These are phyloP conservation scores for Marchantia polymorpha DNA, from an alignment of 225 moss, liverwort and hornwort species.

Conservation along the genomic window DNA sequence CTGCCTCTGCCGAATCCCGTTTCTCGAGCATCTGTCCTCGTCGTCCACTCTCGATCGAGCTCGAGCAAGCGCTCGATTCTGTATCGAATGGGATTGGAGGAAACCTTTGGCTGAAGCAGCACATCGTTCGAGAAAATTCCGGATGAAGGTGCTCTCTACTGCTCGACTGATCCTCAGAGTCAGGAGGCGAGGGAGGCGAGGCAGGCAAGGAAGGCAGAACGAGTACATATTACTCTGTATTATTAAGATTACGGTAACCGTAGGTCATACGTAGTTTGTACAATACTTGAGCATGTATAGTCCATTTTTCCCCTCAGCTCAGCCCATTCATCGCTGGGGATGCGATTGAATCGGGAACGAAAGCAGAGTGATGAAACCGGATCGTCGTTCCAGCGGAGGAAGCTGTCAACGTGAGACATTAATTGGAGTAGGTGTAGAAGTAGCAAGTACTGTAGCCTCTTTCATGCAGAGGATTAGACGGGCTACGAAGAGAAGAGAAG, in stretches of 20 bases:
- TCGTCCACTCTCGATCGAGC: too few species aligned
- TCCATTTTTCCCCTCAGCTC: constrained; percentile 4
- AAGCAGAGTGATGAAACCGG: neutral
- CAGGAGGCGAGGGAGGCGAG: neutral
- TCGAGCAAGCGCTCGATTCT: too few species aligned
- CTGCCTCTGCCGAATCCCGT: neutral
- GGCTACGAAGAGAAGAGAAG: neutral
- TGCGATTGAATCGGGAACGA: neutral
- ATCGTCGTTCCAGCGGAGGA: neutral
- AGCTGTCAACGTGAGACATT: neutral
- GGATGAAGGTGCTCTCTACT: neutral
- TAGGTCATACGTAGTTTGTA: neutral
- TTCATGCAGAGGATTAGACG: neutral
- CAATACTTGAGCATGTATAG: neutral
- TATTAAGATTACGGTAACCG: neutral
- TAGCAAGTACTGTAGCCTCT: too few species aligned
- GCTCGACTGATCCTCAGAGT: too few species aligned
- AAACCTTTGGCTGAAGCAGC: neutral
- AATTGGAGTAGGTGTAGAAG: neutral
- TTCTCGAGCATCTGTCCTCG: neutral
- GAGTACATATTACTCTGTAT: neutral
- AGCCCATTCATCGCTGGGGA: neutral
- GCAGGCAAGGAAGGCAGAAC: neutral
- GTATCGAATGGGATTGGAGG: neutral
- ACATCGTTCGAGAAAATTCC: neutral